A percentile compares a stretch with the other conserved stretches of the same genome.
These are phyloP conservation scores for Cystobasidium sp. DNA, from an alignment of 1,284 basidiomycete species.

Conservation along the genomic window DNA sequence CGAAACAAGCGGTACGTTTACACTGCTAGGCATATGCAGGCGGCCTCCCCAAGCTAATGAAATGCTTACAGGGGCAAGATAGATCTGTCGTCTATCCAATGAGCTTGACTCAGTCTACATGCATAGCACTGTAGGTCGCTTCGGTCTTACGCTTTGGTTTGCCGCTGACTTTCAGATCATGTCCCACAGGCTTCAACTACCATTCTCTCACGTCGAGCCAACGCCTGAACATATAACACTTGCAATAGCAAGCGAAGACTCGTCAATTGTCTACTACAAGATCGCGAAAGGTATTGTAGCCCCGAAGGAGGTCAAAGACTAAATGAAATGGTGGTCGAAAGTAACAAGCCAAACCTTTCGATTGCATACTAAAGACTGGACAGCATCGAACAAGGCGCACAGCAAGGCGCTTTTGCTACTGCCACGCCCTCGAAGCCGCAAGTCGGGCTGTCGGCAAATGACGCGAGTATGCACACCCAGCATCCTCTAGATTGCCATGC, in stretches of 20 bases:
- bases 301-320: slow-evolving; percentile 44
- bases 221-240: slow-evolving; percentile 8
- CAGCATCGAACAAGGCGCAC: background rate
- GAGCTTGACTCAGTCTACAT: slow-evolving; percentile 24
- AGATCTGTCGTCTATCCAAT: slow-evolving; percentile 35
- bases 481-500: background rate
- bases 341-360: background rate
- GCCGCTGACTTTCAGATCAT: too few relatives aligned
- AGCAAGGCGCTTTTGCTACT: background rate
- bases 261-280: slow-evolving; percentile 45
- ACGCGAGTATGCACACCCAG: background rate
- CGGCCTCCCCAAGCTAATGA: background rate
- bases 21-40: background rate
- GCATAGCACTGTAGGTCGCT: slow-evolving; percentile 19
- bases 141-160: too few relatives aligned
- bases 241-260: slow-evolving; percentile 40
- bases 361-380: background rate
- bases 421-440: background rate
- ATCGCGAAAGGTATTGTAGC: slow-evolving; percentile 42
- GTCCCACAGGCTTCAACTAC: slow-evolving; percentile 10
- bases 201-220: slow-evolving; percentile 19
- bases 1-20: slow-evolving; percentile 17
- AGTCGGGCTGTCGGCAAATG: background rate
- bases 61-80: slow-evolving; percentile 1
- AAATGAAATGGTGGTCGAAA: background rate